These are phyloP conservation scores for Chenopodium formosanum DNA, from an alignment of 148 eudicot genomes.

Conservation along the genomic window DNA sequence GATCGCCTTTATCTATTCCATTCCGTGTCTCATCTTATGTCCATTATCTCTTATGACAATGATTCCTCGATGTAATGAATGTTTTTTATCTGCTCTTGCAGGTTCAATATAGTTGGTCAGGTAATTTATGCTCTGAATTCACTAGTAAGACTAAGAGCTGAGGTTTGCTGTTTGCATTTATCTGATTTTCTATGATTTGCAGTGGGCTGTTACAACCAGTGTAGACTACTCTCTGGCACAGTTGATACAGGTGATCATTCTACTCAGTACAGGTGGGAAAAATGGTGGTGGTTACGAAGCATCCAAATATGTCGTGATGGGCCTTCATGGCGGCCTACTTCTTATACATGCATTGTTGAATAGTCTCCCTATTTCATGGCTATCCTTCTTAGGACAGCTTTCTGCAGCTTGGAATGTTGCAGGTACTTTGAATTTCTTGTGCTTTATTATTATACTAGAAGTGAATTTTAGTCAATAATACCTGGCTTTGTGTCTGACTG, in stretches of 20 bases:
- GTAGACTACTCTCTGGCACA: slow-evolving; percentile 87
- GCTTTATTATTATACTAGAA: not conserved
- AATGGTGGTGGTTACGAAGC: slow-evolving; percentile 90
- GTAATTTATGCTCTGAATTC: slow-evolving; percentile 38
- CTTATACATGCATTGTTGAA: slow-evolving; percentile 76
- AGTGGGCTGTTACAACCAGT: slow-evolving; percentile 99
- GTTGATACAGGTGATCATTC: slow-evolving; percentile 82
- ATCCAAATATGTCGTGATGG: slow-evolving; percentile 78
- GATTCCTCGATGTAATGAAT: slow-evolving; percentile 3
- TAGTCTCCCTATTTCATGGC: slow-evolving; percentile 79
- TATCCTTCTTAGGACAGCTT: slow-evolving; percentile 85
- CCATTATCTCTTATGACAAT: not conserved
- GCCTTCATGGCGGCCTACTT: slow-evolving; percentile 69
- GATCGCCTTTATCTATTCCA: no score
- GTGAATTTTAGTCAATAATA: not conserved
- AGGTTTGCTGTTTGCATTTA: not conserved
- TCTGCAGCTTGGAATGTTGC: slow-evolving; percentile 90
- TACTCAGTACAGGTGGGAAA: slow-evolving; percentile 90
- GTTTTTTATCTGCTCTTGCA: slow-evolving; percentile 36
- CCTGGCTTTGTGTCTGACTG: not conserved
- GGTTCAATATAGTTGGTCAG: slow-evolving; percentile 99
- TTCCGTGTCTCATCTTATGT: not conserved
- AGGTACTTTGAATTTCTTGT: slow-evolving; percentile 39
- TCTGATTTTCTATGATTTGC: slow-evolving; percentile 34
- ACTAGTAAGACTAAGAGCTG: no score